Percentiles rank a stretch among this genome's conserved stretches.
Evolutionary conservation across 2,329 filamentous ascomycete genomes (phyloP).

Genomic region (Penicillium occitanis): DNA sequence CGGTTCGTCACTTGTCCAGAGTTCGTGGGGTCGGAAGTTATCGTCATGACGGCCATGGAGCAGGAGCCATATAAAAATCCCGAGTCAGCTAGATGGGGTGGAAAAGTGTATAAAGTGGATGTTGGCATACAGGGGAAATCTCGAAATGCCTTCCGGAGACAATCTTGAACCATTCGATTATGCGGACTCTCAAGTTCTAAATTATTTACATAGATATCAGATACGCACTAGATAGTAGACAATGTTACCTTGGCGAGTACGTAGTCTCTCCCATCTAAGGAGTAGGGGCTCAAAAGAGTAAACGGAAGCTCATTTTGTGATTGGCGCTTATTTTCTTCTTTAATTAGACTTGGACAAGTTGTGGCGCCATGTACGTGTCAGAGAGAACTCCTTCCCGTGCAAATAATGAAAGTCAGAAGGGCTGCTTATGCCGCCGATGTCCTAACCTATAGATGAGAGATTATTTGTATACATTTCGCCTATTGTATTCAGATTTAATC

Average conservation of each 20-base stretch:
- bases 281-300: not conserved
- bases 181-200: not conserved
- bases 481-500: not conserved
- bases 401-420: not conserved
- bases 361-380: not conserved
- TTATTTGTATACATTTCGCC: not conserved
- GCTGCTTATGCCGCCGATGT: not conserved
- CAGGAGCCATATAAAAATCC: constrained; percentile 63
- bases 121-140: constrained; percentile 68
- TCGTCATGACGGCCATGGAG: constrained; percentile 77
- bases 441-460: not conserved
- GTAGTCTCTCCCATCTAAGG: not conserved
- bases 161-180: constrained; percentile 13
- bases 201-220: not conserved
- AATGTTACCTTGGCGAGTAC: not conserved
- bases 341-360: not conserved
- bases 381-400: not conserved
- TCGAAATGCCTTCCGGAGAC: constrained; percentile 57
- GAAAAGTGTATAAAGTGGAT: constrained; percentile 72
- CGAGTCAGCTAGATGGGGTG: constrained; percentile 63
- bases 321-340: not conserved
- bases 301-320: not conserved
- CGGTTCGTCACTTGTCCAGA: constrained; percentile 76
- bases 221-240: not conserved
- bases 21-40: constrained; percentile 72